A percentile compares a stretch with the other conserved stretches of the same genome.
phyloP scores from a whole-genome alignment of 208 protist species.

The Wallacemonas sp. region DNA sequence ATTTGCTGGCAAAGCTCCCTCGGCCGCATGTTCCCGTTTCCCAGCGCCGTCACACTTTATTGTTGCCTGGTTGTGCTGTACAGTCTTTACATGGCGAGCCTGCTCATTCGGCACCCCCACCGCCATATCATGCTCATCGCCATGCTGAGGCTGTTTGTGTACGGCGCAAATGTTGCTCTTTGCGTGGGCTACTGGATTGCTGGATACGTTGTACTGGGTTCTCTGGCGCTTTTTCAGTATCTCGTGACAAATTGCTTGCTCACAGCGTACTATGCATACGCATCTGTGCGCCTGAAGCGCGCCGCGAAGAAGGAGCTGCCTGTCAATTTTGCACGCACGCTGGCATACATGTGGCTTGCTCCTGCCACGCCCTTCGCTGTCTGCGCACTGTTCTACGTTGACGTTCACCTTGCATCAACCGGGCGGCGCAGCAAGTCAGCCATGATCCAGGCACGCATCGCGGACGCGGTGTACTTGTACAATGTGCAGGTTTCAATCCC shows the following conservation, averaged over 20 bases:
- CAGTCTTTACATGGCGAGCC: conserved; percentile 21
- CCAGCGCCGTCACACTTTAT: conserved; percentile 63
- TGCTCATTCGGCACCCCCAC: conserved; percentile 31
- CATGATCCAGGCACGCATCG: conserved; percentile 8
- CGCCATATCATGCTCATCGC: conserved; percentile 40
- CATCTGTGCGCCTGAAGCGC: conserved; percentile 33
- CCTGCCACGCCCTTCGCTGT: conserved; percentile 61
- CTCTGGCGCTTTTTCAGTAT: conserved; percentile 51
- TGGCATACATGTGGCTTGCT: conserved; percentile 57
- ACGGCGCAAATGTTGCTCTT: conserved; percentile 64
- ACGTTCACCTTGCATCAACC: conserved; percentile 36
- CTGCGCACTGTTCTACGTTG: conserved; percentile 59
- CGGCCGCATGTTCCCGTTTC: conserved; percentile 66
- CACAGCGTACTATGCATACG: conserved; percentile 50
- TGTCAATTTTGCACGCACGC: conserved; percentile 31
- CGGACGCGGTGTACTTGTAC: conserved; percentile 50
- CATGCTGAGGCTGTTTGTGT: conserved; percentile 43
- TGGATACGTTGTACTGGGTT: conserved; percentile 56
- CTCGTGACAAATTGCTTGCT: conserved; percentile 52
- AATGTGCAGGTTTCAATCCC: conserved; percentile 51
- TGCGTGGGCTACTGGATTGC: conserved; percentile 66
- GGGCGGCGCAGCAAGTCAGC: not conserved
- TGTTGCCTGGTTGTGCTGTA: conserved; percentile 61
- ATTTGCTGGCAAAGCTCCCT: conserved; percentile 59
- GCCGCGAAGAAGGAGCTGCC: conserved; percentile 17